Conservation (phyloP, 345 rosid genomes). For the Pseudoturritis turrita region DNA sequence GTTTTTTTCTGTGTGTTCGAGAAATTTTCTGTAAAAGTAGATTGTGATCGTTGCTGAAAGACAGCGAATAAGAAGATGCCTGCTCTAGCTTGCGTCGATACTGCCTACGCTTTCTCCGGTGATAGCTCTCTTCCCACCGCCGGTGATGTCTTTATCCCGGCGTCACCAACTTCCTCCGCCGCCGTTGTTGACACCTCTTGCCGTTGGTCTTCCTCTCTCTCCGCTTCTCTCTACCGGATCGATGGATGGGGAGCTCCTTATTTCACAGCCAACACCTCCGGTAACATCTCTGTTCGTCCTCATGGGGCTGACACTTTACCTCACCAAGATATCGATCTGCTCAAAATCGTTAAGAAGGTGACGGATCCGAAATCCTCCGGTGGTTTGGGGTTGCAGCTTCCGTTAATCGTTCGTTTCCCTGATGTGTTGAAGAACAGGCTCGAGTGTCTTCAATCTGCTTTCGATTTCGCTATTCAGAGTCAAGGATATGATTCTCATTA, state of each 20-base stretch:
- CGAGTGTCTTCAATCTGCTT: constrained; percentile 78
- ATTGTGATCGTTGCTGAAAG: constrained; percentile 22
- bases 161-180: constrained; percentile 21
- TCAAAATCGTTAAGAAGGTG: constrained; percentile 78
- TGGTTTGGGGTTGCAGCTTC: constrained; percentile 90
- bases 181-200: constrained; percentile 17
- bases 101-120: constrained; percentile 48
- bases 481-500: constrained; percentile 66
- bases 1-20: background rate
- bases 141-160: constrained; percentile 13
- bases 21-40: constrained; percentile 2
- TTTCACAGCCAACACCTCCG: constrained; percentile 66
- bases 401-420: constrained; percentile 74
- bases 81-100: constrained; percentile 74
- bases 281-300: constrained; percentile 78
- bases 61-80: constrained; percentile 60
- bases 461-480: constrained; percentile 59
- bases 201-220: constrained; percentile 69
- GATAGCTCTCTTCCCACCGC: constrained; percentile 32
- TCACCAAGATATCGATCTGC: constrained; percentile 84
- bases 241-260: constrained; percentile 98
- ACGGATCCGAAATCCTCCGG: constrained; percentile 76
- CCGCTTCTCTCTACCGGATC: constrained; percentile 61
- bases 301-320: constrained; percentile 59
- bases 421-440: constrained; percentile 87